phyloP scores from a whole-genome alignment of 371 early-diverging fungal genomes.

The Nematocida major region DNA sequence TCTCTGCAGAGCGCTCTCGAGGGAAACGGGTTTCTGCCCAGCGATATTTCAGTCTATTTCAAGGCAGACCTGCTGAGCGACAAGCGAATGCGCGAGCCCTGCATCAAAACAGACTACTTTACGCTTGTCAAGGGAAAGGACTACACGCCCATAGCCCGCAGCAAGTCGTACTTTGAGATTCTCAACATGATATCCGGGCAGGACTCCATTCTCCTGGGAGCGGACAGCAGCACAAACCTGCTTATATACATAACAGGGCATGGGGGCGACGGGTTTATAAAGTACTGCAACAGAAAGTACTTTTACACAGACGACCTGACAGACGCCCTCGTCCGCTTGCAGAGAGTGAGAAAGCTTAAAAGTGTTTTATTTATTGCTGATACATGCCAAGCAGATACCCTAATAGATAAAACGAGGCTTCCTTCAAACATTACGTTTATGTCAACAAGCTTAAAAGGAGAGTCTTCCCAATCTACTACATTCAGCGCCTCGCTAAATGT shows the following conservation, averaged over 20 bases:
- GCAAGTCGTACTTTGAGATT: constrained; percentile 28
- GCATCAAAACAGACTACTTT: constrained; percentile 10
- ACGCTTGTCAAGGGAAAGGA: constrained; percentile 18
- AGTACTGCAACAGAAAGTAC: constrained; percentile 55
- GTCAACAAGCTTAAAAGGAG: constrained; percentile 49
- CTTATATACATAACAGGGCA: constrained; percentile 64
- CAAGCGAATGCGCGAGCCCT: not conserved
- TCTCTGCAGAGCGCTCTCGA: constrained; percentile 32
- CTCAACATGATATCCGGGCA: constrained; percentile 57
- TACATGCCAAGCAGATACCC: constrained; percentile 62
- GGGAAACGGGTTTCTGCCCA: constrained; percentile 26
- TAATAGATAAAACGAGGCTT: constrained; percentile 50
- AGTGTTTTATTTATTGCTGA: constrained; percentile 61
- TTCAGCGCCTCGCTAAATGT: constrained; percentile 28
- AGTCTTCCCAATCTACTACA: constrained; percentile 53
- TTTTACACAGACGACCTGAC: constrained; percentile 60
- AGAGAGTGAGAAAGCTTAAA: constrained; percentile 29
- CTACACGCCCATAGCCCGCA: constrained; percentile 32
- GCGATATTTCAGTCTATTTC: constrained; percentile 38
- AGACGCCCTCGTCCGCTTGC: constrained; percentile 37
- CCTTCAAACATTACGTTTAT: constrained; percentile 54
- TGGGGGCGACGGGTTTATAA: constrained; percentile 62
- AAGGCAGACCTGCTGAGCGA: constrained; percentile 29
- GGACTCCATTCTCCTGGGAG: constrained; percentile 39
- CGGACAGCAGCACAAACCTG: constrained; percentile 55